These are phyloP conservation scores for Inga laurina DNA, from an alignment of 306 rosid species.

Conservation along the genomic window DNA sequence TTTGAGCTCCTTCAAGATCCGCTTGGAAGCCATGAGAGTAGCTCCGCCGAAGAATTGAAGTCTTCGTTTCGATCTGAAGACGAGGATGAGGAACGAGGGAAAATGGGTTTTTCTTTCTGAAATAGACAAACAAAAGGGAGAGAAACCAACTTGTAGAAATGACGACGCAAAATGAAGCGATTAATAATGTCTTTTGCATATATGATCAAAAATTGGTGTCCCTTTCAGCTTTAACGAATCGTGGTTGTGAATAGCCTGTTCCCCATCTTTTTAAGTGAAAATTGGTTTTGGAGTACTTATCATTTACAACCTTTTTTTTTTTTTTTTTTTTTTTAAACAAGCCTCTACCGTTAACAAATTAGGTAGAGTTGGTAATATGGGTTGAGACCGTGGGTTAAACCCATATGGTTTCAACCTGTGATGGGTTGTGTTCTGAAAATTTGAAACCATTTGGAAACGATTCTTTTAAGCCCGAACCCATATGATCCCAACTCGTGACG, in stretches of 20 bases:
- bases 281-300: background rate
- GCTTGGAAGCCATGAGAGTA: conserved; percentile 69
- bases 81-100: background rate
- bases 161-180: background rate
- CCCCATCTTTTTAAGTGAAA: background rate
- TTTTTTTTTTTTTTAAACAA: background rate
- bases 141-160: conserved; percentile 16
- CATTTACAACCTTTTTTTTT: background rate
- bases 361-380: too few species aligned
- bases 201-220: background rate
- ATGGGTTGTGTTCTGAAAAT: too few species aligned
- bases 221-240: background rate
- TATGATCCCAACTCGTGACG: too few species aligned
- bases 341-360: background rate
- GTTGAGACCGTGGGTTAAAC: too few species aligned
- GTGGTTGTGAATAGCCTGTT: background rate
- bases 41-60: background rate
- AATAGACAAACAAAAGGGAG: background rate
- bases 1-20: conserved; percentile 89
- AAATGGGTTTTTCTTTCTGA: background rate
- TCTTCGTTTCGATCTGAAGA: conserved; percentile 48
- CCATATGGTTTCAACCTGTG: too few species aligned
- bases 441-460: too few species aligned
- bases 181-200: background rate
- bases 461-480: too few species aligned